Evolutionary conservation across 805 yeast genomes (phyloP).

Genomic region (Pichia manshurica): DNA sequence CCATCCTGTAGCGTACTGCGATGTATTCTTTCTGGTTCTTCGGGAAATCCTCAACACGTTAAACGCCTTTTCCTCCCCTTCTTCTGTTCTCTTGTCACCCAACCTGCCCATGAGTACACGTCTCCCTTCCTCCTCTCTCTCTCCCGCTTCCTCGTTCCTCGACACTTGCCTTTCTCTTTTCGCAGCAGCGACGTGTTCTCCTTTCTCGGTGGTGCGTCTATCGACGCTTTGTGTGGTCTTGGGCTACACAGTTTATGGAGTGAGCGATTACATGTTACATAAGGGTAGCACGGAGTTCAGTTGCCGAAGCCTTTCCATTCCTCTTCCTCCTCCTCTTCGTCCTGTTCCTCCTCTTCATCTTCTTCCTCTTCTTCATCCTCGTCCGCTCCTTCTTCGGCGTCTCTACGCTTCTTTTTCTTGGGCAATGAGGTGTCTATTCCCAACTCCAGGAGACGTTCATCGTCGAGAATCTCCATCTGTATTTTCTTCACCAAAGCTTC

Average conservation of each 20-base stretch:
- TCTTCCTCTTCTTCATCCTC: conserved; percentile 20
- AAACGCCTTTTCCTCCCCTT: no score
- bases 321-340: conserved; percentile 18
- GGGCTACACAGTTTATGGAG: no score
- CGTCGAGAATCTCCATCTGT: conserved; percentile 59
- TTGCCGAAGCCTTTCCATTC: conserved; percentile 20
- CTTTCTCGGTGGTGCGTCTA: no score
- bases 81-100: no score
- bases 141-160: no score
- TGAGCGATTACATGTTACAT: neutral
- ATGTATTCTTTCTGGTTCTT: no score
- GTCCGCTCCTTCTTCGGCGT: conserved; percentile 18
- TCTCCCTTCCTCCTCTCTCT: no score
- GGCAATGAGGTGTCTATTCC: conserved; percentile 36
- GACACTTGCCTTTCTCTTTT: no score
- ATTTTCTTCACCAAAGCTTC: conserved; percentile 64
- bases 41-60: no score
- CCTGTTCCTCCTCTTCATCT: conserved; percentile 29
- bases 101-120: no score
- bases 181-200: no score
- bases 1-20: conserved; percentile 23
- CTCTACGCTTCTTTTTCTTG: conserved; percentile 11
- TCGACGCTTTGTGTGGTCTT: no score
- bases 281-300: neutral
- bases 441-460: conserved; percentile 62